Evolutionary conservation across 345 rosid genomes (phyloP).

Genomic region (Litchi chinensis): DNA sequence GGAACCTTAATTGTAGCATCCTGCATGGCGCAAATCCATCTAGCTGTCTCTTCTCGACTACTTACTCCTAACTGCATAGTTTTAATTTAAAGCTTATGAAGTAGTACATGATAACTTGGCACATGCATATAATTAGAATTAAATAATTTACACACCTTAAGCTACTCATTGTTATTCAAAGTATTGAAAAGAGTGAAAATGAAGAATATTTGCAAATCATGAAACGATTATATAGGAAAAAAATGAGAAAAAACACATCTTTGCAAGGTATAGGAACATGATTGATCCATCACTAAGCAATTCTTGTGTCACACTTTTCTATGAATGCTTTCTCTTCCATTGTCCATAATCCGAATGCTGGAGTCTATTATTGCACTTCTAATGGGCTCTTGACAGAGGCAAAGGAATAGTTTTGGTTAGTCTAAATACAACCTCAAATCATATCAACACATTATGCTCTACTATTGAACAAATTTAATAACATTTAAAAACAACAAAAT

Average conservation of each 20-base stretch:
- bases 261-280: too few relatives aligned
- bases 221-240: slow-evolving; percentile 26
- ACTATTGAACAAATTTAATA: neutral
- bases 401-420: slow-evolving; percentile 18
- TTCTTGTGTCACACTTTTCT: slow-evolving; percentile 55
- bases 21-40: slow-evolving; percentile 75
- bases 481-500: neutral
- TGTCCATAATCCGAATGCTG: slow-evolving; percentile 76
- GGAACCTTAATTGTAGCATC: slow-evolving; percentile 74
- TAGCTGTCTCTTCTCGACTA: slow-evolving; percentile 93
- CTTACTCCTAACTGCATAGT: slow-evolving; percentile 76
- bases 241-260: slow-evolving; percentile 11
- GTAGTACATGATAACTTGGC: neutral
- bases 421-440: neutral
- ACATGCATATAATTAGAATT: neutral
- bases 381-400: slow-evolving; percentile 61
- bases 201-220: slow-evolving; percentile 69
- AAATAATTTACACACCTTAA: slow-evolving; percentile 53
- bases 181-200: slow-evolving; percentile 77
- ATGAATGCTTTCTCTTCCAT: slow-evolving; percentile 86
- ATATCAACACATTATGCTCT: too few relatives aligned
- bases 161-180: slow-evolving; percentile 68
- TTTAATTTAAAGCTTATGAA: slow-evolving; percentile 3
- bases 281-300: too few relatives aligned
- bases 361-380: slow-evolving; percentile 74